These are phyloP conservation scores for Anethum foeniculum DNA, from an alignment of 140 eudicot genomes.

Conservation along the genomic window DNA sequence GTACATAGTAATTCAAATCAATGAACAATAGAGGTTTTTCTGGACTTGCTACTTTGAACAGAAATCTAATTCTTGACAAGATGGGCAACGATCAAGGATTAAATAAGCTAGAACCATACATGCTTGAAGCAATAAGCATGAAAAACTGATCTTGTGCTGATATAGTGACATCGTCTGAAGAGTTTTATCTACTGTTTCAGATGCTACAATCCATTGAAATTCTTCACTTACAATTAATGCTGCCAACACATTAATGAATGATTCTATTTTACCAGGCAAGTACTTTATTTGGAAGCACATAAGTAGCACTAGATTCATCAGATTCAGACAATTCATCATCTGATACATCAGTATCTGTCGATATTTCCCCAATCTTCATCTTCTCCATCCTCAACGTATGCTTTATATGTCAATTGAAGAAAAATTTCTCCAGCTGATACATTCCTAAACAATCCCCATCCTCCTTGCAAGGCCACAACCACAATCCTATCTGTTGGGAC, in stretches of 20 bases:
- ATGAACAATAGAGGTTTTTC: neutral
- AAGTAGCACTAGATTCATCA: conserved; percentile 41
- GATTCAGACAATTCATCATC: conserved; percentile 64
- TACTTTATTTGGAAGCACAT: conserved; percentile 33
- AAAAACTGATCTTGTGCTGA: conserved; percentile 10
- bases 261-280: conserved; percentile 31
- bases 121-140: too few relatives aligned
- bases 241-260: conserved; percentile 88
- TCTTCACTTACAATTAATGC: conserved; percentile 90
- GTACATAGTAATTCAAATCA: neutral
- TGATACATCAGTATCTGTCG: conserved; percentile 30
- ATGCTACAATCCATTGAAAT: conserved; percentile 86
- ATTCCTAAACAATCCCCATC: conserved; percentile 70
- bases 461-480: conserved; percentile 65
- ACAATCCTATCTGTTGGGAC: conserved; percentile 87
- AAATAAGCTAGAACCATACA: conserved; percentile 31
- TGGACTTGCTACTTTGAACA: conserved; percentile 11
- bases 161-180: conserved; percentile 22
- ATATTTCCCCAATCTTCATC: conserved; percentile 44
- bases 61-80: conserved; percentile 8
- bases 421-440: conserved; percentile 71
- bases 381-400: conserved; percentile 97
- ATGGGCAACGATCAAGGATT: conserved; percentile 51
- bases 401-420: conserved; percentile 83
- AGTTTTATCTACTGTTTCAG: conserved; percentile 60